Conservation (phyloP, 2,329 filamentous ascomycete genomes). For the Penicillium aurantiogriseum region DNA sequence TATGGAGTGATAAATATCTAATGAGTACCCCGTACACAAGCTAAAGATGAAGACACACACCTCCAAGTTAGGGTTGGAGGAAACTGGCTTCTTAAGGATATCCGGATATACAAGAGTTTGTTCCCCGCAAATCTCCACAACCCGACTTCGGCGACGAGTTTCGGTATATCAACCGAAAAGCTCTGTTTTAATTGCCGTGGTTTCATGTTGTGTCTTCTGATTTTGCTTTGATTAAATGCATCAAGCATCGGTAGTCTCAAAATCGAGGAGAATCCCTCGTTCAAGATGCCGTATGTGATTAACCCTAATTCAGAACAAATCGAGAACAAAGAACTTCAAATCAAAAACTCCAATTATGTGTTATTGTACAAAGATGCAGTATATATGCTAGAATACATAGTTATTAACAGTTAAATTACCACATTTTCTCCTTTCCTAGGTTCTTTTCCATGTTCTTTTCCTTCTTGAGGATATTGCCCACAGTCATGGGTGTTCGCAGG, state of each 20-base stretch:
- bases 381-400: constrained; percentile 8
- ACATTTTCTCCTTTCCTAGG: constrained; percentile 11
- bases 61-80: background rate
- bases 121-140: constrained; percentile 5
- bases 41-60: background rate
- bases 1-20: background rate
- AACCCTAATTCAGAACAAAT: background rate
- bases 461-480: constrained; percentile 24
- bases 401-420: constrained; percentile 15
- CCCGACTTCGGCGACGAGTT: constrained; percentile 7
- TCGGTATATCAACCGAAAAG: background rate
- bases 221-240: background rate
- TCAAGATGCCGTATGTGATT: background rate
- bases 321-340: background rate
- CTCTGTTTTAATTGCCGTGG: background rate
- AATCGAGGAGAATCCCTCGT: background rate
- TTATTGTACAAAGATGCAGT: constrained; percentile 17
- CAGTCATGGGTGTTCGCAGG: constrained; percentile 34
- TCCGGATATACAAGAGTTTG: background rate
- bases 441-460: constrained; percentile 5
- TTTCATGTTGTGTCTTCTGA: background rate
- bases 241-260: background rate
- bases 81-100: background rate
- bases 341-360: constrained; percentile 2
- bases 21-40: background rate